Evolutionary conservation across 1,284 basidiomycete species (phyloP), one percentile per base, ranked within the genome.

Genomic region (Meira nashicola): DNA sequence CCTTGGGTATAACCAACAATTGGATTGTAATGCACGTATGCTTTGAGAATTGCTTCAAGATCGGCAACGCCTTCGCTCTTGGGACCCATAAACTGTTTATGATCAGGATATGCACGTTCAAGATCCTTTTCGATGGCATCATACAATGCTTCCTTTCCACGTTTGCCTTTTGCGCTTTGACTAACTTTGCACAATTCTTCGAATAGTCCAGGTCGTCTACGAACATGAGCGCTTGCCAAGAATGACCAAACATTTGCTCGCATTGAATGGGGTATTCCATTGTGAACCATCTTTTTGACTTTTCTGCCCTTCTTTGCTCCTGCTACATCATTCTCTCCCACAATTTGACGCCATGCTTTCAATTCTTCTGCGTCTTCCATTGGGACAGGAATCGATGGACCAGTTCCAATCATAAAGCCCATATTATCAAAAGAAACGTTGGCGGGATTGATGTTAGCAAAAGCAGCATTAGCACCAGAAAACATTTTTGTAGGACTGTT

Each of bases 291-390:
- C 71, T 88, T 89, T 64, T 85, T 84, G 14, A 92, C 84, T 78
- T 93, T 94, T 80, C 91, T 91, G 75, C 83, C 89, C 81, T 89
- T 90, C 46, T 84, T 82, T 3, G 87, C 83, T 60, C 87, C 85
- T 1, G 85, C 77, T 0, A 89, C 80, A 1, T 87, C 81, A 1
- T 86, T 83, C 0, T 85, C 80, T 0, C 83, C 80, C 72, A 93
- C 84, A 37, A 87, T 78, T 0, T 83, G 77, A 71, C 89, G 83
- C 91, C 89, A 91, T 68, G 85, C 86, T 44, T 83, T 79, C 71
- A 90, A 87, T 40, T 87, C 83, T 57, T 87, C 84, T 1, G 87
- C 83, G 76, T 90, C 87, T 0, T 87, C 87, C 21, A 41, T 58
- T 3, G 60, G 60, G 47, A 54, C 15, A 10, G 56, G 52, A 1